These are phyloP conservation scores for Alopecurus myosuroides DNA, from an alignment of 176 grass and related monocot genomes.

Conservation along the genomic window DNA sequence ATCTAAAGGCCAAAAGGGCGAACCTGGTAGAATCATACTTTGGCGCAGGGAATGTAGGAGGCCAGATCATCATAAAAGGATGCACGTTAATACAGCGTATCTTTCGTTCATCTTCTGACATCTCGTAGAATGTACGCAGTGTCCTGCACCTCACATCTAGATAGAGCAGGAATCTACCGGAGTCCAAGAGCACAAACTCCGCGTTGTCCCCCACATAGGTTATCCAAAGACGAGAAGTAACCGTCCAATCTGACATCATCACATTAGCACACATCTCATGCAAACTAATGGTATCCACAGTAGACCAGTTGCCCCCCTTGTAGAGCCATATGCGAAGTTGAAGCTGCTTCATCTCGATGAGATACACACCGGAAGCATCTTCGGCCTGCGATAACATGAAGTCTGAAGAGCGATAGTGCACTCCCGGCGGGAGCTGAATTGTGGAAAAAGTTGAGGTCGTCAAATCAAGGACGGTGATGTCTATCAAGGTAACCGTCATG, in stretches of 20 bases:
- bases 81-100: no score
- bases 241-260: not conserved
- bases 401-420: not conserved
- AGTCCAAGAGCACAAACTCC: not conserved
- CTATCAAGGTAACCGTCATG: not conserved
- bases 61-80: no score
- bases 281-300: not conserved
- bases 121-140: no score
- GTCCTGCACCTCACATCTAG: not conserved
- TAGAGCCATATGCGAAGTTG: not conserved
- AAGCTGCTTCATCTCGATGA: not conserved
- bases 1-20: no score
- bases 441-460: not conserved
- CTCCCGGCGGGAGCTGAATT: not conserved
- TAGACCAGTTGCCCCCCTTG: not conserved
- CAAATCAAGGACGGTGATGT: not conserved
- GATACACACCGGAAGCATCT: not conserved
- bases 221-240: not conserved
- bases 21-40: no score
- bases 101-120: no score
- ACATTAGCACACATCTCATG: not conserved
- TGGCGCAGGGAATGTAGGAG: no score
- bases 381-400: not conserved
- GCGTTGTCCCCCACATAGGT: not conserved
- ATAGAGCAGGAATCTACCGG: not conserved